phyloP scores from a whole-genome alignment of 495 filamentous ascomycete species.

The Darksidea phi region DNA sequence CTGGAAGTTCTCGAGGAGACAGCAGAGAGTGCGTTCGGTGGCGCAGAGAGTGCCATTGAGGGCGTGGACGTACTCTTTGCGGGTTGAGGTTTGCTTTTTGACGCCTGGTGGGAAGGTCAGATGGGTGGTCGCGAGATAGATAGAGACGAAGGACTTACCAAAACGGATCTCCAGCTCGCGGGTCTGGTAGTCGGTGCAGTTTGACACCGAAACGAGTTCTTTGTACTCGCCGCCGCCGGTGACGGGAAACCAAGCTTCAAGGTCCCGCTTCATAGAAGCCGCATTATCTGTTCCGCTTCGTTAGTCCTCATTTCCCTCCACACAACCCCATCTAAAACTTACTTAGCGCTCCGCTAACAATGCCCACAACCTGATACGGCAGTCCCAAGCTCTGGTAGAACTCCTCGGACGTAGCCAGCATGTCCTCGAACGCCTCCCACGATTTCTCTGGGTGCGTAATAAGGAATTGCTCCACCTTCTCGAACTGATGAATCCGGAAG shows the following conservation, averaged over 20 bases:
- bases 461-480: constrained; percentile 62
- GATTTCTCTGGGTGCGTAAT: constrained; percentile 91
- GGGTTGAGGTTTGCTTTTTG: constrained; percentile 73
- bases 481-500: constrained; percentile 97
- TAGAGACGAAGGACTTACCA: constrained; percentile 44
- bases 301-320: not conserved
- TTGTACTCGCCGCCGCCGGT: constrained; percentile 96
- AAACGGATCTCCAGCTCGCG: constrained; percentile 72
- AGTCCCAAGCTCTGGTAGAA: constrained; percentile 89
- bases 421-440: constrained; percentile 89
- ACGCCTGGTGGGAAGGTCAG: constrained; percentile 25
- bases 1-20: constrained; percentile 95
- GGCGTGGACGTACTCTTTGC: constrained; percentile 92
- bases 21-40: constrained; percentile 91
- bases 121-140: too few relatives aligned
- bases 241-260: constrained; percentile 97
- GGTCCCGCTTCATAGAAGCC: constrained; percentile 90
- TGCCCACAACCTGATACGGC: constrained; percentile 86
- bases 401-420: constrained; percentile 86
- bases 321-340: not conserved
- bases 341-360: constrained; percentile 69
- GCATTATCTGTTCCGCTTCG: constrained; percentile 65
- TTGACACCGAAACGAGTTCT: constrained; percentile 76
- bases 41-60: constrained; percentile 78
- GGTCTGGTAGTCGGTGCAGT: constrained; percentile 94